Conservation (phyloP, 768 basidiomycete species). For the Russula sp. region DNA sequence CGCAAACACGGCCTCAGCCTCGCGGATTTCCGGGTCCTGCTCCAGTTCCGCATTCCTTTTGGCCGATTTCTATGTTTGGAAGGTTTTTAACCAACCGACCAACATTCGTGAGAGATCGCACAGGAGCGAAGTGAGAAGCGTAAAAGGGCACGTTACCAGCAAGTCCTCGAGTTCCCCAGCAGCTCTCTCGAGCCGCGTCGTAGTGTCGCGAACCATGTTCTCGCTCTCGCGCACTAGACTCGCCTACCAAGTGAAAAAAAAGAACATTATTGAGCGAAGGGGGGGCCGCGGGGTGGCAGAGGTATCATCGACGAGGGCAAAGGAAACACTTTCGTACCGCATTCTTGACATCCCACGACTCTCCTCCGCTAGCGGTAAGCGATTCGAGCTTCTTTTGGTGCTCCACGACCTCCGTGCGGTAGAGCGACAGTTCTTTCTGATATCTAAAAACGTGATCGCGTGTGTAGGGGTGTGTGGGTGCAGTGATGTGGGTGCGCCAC, state of each 20-base stretch:
- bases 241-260: neutral
- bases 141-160: constrained; percentile 54
- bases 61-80: constrained; percentile 33
- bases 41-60: constrained; percentile 36
- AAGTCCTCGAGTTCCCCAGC: constrained; percentile 56
- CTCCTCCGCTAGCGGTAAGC: constrained; percentile 45
- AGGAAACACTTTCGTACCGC: constrained; percentile 39
- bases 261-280: neutral
- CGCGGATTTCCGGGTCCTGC: constrained; percentile 29
- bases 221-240: constrained; percentile 57
- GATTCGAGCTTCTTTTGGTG: constrained; percentile 54
- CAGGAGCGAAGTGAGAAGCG: no score
- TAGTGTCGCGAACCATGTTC: constrained; percentile 72
- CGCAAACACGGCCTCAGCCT: constrained; percentile 52
- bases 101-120: no score
- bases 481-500: constrained; percentile 6
- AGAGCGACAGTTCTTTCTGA: constrained; percentile 58
- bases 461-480: no score
- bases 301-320: constrained; percentile 1
- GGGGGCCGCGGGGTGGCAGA: neutral
- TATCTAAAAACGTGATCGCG: constrained; percentile 20
- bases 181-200: constrained; percentile 52
- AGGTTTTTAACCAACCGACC: no score
- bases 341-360: constrained; percentile 75
- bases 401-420: constrained; percentile 57